Evolutionary conservation across 2,329 filamentous ascomycete species (phyloP).

Genomic region (Talaromyces pinophilus): DNA sequence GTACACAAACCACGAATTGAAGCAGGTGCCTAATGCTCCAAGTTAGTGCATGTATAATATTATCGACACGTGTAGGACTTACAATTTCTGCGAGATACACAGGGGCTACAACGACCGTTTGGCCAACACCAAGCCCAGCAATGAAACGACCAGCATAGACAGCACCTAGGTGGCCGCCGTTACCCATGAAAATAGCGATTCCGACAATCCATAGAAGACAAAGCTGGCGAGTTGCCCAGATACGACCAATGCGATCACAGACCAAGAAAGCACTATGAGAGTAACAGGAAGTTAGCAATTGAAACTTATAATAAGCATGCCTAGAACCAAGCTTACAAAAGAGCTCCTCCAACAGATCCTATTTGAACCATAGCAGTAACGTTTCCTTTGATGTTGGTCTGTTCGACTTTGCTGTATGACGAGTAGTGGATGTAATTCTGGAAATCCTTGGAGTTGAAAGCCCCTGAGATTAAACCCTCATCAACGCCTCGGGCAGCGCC

Average conservation of each 20-base stretch:
- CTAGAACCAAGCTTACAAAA: constrained; percentile 53
- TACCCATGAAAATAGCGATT: constrained; percentile 60
- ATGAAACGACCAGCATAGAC: constrained; percentile 69
- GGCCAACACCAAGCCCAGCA: constrained; percentile 65
- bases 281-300: constrained; percentile 8
- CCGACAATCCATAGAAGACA: constrained; percentile 61
- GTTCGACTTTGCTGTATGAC: constrained; percentile 54
- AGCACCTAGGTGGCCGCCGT: constrained; percentile 56
- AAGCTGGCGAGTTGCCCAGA: constrained; percentile 62
- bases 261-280: constrained; percentile 58
- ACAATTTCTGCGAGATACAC: constrained; percentile 4
- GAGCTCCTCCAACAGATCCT: constrained; percentile 70
- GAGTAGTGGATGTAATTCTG: constrained; percentile 60
- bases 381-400: constrained; percentile 55
- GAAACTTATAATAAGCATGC: constrained; percentile 37
- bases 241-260: constrained; percentile 63
- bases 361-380: constrained; percentile 79
- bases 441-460: constrained; percentile 53
- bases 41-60: constrained; percentile 6
- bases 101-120: constrained; percentile 65
- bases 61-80: not conserved
- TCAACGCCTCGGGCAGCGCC: constrained; percentile 72
- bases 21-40: constrained; percentile 27
- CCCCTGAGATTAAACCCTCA: constrained; percentile 68
- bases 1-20: constrained; percentile 66